These are phyloP conservation scores for Coemansia sp. DNA, from an alignment of 192 early-diverging fungal genomes.

Conservation along the genomic window DNA sequence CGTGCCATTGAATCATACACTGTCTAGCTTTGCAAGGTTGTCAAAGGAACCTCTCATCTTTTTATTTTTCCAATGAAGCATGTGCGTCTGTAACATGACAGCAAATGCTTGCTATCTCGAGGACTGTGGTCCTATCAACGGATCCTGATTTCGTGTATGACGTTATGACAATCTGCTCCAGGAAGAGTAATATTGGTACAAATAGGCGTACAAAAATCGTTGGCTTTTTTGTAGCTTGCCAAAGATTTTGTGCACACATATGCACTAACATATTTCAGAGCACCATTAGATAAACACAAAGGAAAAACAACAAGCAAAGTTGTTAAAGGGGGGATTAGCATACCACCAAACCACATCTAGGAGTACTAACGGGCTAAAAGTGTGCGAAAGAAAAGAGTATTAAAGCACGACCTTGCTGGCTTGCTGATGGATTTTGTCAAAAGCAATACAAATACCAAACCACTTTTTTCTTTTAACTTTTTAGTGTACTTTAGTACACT, in stretches of 20 bases:
- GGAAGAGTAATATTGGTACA: background rate
- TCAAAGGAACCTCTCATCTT: background rate
- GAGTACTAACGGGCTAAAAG: background rate
- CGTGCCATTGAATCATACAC: background rate
- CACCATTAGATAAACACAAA: background rate
- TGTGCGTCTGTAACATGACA: background rate
- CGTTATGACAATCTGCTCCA: background rate
- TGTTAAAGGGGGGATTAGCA: background rate
- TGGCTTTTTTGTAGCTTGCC: background rate
- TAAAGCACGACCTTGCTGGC: background rate
- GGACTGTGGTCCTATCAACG: background rate
- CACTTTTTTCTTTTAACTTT: background rate
- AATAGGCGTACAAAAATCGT: background rate
- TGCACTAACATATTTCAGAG: background rate
- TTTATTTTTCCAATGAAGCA: background rate
- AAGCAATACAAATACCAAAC: background rate
- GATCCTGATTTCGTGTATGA: background rate
- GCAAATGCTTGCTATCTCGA: background rate
- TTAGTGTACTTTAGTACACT: background rate
- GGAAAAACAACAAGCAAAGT: background rate
- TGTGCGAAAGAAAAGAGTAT: background rate
- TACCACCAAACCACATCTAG: background rate
- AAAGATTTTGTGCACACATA: background rate
- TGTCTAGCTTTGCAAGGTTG: background rate
- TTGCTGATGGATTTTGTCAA: background rate